Evolutionary conservation across 2,329 filamentous ascomycete species (phyloP), one percentile per base, ranked within the genome.

Genomic region (Xylaria sp.): DNA sequence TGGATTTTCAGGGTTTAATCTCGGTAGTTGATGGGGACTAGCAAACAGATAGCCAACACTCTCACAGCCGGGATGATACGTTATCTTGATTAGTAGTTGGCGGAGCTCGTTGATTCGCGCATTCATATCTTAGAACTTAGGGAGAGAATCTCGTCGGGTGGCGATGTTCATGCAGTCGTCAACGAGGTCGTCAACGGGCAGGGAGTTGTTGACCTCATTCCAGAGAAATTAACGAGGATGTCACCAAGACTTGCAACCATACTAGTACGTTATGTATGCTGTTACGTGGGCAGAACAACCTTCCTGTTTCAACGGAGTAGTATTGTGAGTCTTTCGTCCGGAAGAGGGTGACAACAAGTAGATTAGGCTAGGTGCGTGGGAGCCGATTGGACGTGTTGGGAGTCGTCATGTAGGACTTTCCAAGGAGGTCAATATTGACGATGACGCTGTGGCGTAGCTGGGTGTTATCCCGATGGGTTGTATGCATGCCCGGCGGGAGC

Each of bases 371-470:
- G 13, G 42, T 56, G 55, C 11, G 22, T 20, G 44, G 27, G 27
- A 60, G 61, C 65, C 50, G 61, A 67, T 67, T 67, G 65, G 65
- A 20, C 6, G 17, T 25, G 3, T 31, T 38, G 13, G 55, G 33
- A 33, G 15, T 27, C 17, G 6, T 33, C 50, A 61, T 51, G 61
- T 56, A 68, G 57, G 57, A 65, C 61, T 49, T 39, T 17, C 31
- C 17, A 45, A 44, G 51, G 49, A 33, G 60, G 38, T 58, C 58
- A 27, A 39, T 33, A 54, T 38, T 49, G 44, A 50, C n/a, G n/a
- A 50, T 66, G 59, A 60, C 49, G 65, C 57, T 22, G 67, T 69
- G 67, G 67, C 67, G 56, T 59, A 25, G 15, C 17, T 33, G 36
- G 59, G 47, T 36, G 50, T 53, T 42, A 44, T 47, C 58, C 59